Conservation (phyloP, 305 asterid species). For the Solanum hybrid region DNA sequence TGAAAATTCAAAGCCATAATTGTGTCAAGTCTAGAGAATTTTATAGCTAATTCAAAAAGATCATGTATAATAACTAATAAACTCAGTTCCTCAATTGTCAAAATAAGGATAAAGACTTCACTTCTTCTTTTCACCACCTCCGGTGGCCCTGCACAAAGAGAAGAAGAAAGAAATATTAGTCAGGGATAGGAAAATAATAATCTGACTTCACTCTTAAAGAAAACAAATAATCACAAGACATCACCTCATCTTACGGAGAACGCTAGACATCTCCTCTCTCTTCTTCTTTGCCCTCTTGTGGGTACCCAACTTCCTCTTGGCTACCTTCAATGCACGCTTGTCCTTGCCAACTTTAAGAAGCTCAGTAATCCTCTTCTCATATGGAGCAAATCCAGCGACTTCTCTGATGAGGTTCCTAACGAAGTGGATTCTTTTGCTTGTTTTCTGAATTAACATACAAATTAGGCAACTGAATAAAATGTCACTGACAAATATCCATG, state of each 20-base stretch:
- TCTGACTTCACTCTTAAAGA: too few species aligned
- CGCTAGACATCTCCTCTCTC: constrained; percentile 76
- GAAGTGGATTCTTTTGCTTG: constrained; percentile 63
- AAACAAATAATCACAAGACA: neutral
- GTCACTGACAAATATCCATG: neutral
- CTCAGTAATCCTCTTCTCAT: constrained; percentile 74
- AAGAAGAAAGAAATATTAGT: neutral
- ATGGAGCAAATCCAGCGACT: constrained; percentile 78
- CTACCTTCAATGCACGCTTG: constrained; percentile 70
- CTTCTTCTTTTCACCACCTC: constrained; percentile 90
- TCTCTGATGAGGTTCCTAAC: constrained; percentile 65
- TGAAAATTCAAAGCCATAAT: too few species aligned
- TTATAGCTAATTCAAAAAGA: neutral
- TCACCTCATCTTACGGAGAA: constrained; percentile 73
- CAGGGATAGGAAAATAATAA: neutral
- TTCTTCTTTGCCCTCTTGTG: constrained; percentile 81
- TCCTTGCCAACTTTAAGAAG: constrained; percentile 78
- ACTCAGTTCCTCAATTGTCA: neutral
- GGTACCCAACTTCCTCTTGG: constrained; percentile 71
- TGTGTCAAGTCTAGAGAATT: neutral
- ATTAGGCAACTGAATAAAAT: neutral
- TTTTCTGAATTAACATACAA: constrained; percentile 22
- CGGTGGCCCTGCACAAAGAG: constrained; percentile 56
- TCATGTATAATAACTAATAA: neutral
- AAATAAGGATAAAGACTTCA: constrained; percentile 19